phyloP scores from a whole-genome alignment of 768 basidiomycete genomes.

The Mycena rosella region DNA sequence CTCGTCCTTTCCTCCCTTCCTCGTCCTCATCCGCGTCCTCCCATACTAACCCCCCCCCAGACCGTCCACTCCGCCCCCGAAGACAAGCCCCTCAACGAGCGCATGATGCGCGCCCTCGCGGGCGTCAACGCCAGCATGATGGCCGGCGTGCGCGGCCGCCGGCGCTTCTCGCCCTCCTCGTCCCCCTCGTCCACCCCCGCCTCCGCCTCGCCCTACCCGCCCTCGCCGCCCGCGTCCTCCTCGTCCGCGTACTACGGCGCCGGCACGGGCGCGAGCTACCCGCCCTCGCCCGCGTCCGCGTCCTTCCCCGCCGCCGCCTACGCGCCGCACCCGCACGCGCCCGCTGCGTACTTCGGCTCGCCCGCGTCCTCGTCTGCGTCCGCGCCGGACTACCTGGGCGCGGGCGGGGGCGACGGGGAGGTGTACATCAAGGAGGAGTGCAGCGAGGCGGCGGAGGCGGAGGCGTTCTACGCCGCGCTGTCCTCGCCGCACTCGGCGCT shows the following conservation, averaged over 20 bases:
- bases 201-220: not conserved
- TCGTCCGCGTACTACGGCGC: not conserved
- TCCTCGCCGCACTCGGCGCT: not conserved
- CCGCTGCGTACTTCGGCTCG: not conserved
- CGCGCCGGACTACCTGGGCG: not conserved
- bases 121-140: conserved; percentile 36
- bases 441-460: not conserved
- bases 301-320: not conserved
- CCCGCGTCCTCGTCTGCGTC: not conserved
- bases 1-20: not conserved
- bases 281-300: not conserved
- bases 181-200: not conserved
- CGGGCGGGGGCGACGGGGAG: not conserved
- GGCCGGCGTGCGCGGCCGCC: conserved; percentile 25
- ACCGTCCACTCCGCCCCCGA: conserved; percentile 38
- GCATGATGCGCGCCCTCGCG: conserved; percentile 38
- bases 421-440: conserved; percentile 20
- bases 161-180: not conserved
- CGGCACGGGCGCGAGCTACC: not conserved
- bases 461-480: conserved; percentile 28
- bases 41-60: conserved; percentile 9
- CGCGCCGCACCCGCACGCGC: not conserved
- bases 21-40: not conserved
- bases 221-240: not conserved
- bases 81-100: conserved; percentile 37